Evolutionary conservation across 2,329 filamentous ascomycete genomes (phyloP), one percentile per base, ranked within the genome.

Genomic region (Aspergillus sp.): DNA sequence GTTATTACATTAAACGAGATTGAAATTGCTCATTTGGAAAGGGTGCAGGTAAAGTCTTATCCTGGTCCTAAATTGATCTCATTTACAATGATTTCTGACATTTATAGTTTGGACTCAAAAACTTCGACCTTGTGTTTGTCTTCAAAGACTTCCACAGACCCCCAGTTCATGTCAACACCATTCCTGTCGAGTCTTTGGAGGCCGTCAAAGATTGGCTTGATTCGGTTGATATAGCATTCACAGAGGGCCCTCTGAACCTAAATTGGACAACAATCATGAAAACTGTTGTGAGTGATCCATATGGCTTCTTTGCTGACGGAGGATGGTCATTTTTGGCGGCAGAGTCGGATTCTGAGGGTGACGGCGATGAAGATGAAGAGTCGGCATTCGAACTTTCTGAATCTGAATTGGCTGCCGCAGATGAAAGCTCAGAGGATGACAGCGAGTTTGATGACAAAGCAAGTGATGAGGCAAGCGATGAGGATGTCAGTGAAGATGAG

Each of bases 221-320:
- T 68, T 90, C 85, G 1, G 90, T 93, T 42, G 91, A 98, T 62
- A 94, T 98, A 62, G 84, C 93, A 12, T 97, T 84, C 73, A 86
- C 82, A 8, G 94, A 98, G 69, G 93, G 93, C 48, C 93, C 91
- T 1, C 81, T 98, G 57, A 98, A 98, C 73, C 78, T 98, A 48
- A 97, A 97, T 76, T 98, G 93, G 93, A 86, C 87, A 7, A 95
- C 90, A 10, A 98, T 98, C 64, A 98, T 98, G 89, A 98, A 98
- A 78, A 98, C 93, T 0, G 90, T 98, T 28, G 91, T 86, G 19
- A 83, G 86, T 33, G 90, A 98, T 64, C 88, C 93, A 2, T 91
- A 98, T 64, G 81, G 85, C 57, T 98, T 98, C 80, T 98, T 96
- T 68, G 81, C 78, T 3, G 91, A 97, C 54, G 93, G 94, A 30